A percentile compares a stretch with the other conserved stretches of the same genome.
Evolutionary conservation across 2,329 filamentous ascomycete species (phyloP).

Genomic region (Paecilomyces niveus): DNA sequence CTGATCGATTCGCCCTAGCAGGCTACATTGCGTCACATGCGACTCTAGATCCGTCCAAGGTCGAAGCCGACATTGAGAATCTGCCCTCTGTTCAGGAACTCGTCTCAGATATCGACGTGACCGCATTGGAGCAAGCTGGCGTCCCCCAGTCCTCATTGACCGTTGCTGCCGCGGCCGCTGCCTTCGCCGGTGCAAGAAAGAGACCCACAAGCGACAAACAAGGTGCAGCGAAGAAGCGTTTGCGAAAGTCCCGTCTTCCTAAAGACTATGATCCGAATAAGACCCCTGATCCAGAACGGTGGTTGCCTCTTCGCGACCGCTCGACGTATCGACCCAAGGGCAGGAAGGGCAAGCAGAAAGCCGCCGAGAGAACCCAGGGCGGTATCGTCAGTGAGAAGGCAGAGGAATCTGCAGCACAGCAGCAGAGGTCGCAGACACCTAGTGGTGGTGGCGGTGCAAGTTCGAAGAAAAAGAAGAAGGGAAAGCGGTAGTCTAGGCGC

Average conservation of each 20-base stretch:
- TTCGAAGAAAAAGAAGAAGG: constrained; percentile 46
- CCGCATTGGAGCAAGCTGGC: constrained; percentile 38
- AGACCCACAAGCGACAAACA: constrained; percentile 27
- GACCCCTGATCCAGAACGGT: constrained; percentile 81
- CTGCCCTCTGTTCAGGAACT: constrained; percentile 36
- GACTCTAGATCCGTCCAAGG: constrained; percentile 35
- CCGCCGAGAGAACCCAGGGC: constrained; percentile 73
- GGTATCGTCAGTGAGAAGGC: constrained; percentile 68
- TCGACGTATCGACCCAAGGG: constrained; percentile 86
- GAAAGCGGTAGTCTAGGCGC: constrained; percentile 36
- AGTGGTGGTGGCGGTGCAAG: constrained; percentile 29
- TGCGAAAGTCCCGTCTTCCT: constrained; percentile 40
- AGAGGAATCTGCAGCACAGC: constrained; percentile 43
- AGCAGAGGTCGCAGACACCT: constrained; percentile 18
- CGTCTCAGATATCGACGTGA: constrained; percentile 35
- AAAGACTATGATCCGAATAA: constrained; percentile 61
- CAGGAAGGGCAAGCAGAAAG: constrained; percentile 83
- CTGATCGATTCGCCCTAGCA: constrained; percentile 64
- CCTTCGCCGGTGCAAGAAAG: constrained; percentile 32
- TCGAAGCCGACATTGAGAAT: constrained; percentile 28
- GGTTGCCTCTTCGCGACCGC: constrained; percentile 84
- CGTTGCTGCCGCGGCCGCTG: constrained; percentile 22
- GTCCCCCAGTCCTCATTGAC: constrained; percentile 29
- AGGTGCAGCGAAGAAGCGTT: constrained; percentile 30
- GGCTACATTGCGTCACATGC: constrained; percentile 82